Base-by-base conservation (phyloP, 192 early-diverging fungal genomes). In the Kappamyces sp. region DNA sequence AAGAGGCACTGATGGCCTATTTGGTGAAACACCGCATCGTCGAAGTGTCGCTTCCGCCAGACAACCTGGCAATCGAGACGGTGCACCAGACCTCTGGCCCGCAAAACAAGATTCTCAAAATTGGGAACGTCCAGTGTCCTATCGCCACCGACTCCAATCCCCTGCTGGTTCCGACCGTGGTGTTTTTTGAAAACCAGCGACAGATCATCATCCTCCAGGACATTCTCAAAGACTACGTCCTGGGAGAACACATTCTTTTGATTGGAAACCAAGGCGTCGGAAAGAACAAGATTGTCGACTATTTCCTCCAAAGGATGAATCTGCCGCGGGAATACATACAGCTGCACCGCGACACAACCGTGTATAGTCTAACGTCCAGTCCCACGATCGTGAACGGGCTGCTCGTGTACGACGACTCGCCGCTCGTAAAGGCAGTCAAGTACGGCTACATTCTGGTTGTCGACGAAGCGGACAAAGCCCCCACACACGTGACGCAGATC, bases 401-500 rank as follows among this genome's bases (percentile, higher is more conserved):
- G 0, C 66, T 90, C 2, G 52, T 71, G 34, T 87, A 84, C 67
- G 84, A 88, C 59, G 88, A 90, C 61, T 86, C 84, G 6, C 82
- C 88, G 5, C 66, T 86, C 40, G 80, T 84, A 49, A 66, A 72
- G n/a, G 71, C 77, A 5, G 74, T 72, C 15, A 55, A 66, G n/a
- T 72, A 83, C 36, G 84, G 86, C 10, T 79, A 85, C 33, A 77
- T 90, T 44, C 64, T 90, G 15, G 81, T 90, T n/a, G 82, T 90
- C 6, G 88, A 90, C 71, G 88, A 90, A 64, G 88, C 88, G 5
- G 88, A 90, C 61, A 90, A 90, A 54, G 88, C 88, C 1, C 88
- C 88, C 3, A 86, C 87, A 5, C 82, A 86, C 66, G 87, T 90
- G n/a, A 88, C 88, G n/a, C 78, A 82, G 31, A 75, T 86, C 5